Evolutionary conservation across 164 flowering plant species (phyloP).

Genomic region (Stephania yunnanensis): DNA sequence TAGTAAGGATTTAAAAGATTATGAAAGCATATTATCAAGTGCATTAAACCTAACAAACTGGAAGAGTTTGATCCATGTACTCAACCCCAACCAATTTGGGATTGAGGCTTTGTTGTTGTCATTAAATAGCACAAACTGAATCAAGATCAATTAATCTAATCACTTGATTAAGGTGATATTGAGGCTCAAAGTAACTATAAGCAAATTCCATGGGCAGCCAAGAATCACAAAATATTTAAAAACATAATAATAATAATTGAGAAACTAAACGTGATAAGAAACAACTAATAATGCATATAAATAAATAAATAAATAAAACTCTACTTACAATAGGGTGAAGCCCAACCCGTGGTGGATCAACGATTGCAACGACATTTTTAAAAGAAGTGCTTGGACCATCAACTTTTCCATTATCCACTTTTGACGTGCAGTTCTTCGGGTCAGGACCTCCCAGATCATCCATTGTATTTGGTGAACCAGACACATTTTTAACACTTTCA

Average conservation of each 20-base stretch:
- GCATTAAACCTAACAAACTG: no score
- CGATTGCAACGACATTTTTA: constrained; percentile 80
- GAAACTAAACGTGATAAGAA: constrained; percentile 1
- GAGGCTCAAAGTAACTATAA: constrained; percentile 1
- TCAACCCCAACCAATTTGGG: no score
- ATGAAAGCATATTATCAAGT: no score
- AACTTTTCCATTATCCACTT: constrained; percentile 19
- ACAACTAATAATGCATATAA: not conserved
- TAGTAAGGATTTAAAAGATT: no score
- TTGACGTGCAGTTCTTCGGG: constrained; percentile 19
- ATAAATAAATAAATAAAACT: not conserved
- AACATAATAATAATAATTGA: not conserved
- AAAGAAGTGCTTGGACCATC: constrained; percentile 26
- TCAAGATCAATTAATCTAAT: not conserved
- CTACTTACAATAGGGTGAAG: constrained; percentile 87
- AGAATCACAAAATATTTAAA: not conserved
- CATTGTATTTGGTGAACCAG: constrained; percentile 17
- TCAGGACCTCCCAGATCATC: constrained; percentile 20
- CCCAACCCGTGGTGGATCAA: constrained; percentile 93
- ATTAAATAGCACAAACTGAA: no score
- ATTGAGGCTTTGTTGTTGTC: no score
- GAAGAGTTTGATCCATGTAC: no score
- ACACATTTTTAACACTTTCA: constrained; percentile 17
- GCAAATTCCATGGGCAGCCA: not conserved
- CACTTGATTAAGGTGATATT: not conserved